Conservation (phyloP, 2,329 filamentous ascomycete species). For the Curvularia hawaiiensis region DNA sequence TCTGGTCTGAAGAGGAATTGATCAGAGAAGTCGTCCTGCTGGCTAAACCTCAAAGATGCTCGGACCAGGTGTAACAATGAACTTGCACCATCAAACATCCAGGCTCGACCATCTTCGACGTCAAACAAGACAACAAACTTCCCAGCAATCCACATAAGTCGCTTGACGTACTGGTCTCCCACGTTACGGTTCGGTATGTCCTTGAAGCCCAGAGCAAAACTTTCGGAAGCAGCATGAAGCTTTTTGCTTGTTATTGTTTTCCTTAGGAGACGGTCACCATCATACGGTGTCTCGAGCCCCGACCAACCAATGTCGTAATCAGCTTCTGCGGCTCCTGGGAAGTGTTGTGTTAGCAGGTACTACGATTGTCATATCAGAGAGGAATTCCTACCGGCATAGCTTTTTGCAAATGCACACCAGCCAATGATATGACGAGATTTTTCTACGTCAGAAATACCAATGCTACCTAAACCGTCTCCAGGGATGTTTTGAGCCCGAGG, state of each 20-base stretch:
- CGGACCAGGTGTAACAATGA: neutral
- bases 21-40: neutral
- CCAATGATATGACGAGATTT: neutral
- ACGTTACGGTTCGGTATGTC: neutral
- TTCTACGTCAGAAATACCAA: neutral
- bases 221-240: neutral
- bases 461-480: neutral
- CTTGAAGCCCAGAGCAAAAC: neutral
- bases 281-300: neutral
- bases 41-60: neutral
- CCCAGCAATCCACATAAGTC: neutral
- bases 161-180: neutral
- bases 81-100: neutral
- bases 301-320: neutral
- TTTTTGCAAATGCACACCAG: neutral
- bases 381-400: neutral
- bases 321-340: neutral
- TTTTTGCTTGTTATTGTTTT: neutral
- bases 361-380: neutral
- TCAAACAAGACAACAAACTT: neutral
- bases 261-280: neutral
- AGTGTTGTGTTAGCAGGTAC: neutral
- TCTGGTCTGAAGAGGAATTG: neutral
- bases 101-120: neutral
- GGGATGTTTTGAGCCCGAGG: neutral